Conservation (phyloP, 495 filamentous ascomycete genomes). For the Trypethelium eluteriae region DNA sequence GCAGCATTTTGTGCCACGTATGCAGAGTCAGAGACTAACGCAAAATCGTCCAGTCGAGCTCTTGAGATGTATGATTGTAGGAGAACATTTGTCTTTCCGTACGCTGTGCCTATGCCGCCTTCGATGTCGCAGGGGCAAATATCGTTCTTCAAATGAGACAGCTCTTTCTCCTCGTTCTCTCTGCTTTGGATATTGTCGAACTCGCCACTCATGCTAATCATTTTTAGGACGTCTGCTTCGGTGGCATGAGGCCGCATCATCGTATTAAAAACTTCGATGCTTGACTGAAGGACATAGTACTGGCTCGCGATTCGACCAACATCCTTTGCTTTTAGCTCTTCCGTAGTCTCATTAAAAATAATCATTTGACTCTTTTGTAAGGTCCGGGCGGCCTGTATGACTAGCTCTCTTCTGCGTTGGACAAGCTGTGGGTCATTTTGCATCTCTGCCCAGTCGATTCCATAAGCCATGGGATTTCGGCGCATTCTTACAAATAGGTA, state of each 20-base stretch:
- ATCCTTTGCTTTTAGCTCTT: conserved; percentile 85
- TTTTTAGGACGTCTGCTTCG: conserved; percentile 83
- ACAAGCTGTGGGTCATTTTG: conserved; percentile 78
- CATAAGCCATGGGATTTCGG: conserved; percentile 81
- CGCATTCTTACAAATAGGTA: conserved; percentile 96
- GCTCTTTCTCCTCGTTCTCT: conserved; percentile 76
- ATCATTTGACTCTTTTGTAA: conserved; percentile 96
- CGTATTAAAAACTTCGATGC: conserved; percentile 89
- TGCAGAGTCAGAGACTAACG: conserved; percentile 77
- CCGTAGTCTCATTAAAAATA: conserved; percentile 88
- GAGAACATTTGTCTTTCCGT: conserved; percentile 91
- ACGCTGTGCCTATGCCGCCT: conserved; percentile 65
- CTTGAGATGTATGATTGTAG: conserved; percentile 93
- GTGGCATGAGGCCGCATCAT: conserved; percentile 74
- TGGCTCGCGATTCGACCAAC: conserved; percentile 95
- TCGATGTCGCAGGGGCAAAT: conserved; percentile 64
- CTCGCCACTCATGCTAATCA: conserved; percentile 94
- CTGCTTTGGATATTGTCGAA: conserved; percentile 93
- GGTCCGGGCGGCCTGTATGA: conserved; percentile 76
- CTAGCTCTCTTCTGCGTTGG: conserved; percentile 68
- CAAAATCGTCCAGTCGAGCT: conserved; percentile 82
- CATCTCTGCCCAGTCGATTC: conserved; percentile 91
- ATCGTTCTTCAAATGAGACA: conserved; percentile 57
- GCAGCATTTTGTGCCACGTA: conserved; percentile 95
- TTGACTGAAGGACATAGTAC: conserved; percentile 87